phyloP scores from a whole-genome alignment of 148 eudicot genomes.

The Chenopodium suecicum region DNA sequence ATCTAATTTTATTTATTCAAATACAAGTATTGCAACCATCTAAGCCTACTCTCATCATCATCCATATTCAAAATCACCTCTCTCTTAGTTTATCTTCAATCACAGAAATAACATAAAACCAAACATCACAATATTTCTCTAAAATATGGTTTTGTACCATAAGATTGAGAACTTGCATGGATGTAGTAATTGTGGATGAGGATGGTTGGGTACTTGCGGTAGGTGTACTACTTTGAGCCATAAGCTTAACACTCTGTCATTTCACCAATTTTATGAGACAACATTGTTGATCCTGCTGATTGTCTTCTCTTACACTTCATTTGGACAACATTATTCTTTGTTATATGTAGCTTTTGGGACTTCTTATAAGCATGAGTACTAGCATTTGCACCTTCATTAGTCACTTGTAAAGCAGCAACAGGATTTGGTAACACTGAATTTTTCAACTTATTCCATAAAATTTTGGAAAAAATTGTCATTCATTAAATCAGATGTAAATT shows the following conservation, averaged over 20 bases:
- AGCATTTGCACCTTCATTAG: not conserved
- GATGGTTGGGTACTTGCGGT: not conserved
- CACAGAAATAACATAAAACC: not conserved
- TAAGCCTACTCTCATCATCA: not conserved
- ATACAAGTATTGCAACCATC: not conserved
- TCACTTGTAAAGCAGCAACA: not conserved
- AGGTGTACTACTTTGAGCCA: not conserved
- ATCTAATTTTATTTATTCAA: not conserved
- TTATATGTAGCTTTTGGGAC: not conserved
- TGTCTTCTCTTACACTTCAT: not conserved
- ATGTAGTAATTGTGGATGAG: not conserved
- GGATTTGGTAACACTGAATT: not conserved
- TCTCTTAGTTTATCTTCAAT: not conserved
- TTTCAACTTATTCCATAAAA: not conserved
- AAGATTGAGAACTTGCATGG: not conserved
- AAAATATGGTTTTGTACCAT: not conserved
- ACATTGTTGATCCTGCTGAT: not conserved
- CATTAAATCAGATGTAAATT: not conserved
- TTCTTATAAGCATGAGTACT: not conserved
- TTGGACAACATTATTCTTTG: not conserved
- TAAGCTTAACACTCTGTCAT: not conserved
- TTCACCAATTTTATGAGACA: not conserved
- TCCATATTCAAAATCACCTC: not conserved
- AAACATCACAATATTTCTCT: not conserved
- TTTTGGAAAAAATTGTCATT: not conserved